Percentiles rank a stretch among this genome's conserved stretches.
These are phyloP conservation scores for Cercophora scortea DNA, from an alignment of 495 filamentous ascomycete genomes.

Conservation along the genomic window DNA sequence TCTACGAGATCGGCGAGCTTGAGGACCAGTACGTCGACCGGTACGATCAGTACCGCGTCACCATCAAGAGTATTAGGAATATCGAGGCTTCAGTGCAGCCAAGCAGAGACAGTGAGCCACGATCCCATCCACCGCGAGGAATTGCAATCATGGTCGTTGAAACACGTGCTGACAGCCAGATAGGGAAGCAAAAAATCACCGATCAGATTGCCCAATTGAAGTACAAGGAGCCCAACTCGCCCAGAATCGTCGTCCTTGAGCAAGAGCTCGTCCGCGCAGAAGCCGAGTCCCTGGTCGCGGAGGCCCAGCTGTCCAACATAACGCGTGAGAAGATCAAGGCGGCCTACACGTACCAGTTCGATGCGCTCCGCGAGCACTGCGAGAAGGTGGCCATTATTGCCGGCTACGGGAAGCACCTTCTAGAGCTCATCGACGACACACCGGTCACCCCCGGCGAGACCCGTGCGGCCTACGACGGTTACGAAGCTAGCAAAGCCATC, in stretches of 20 bases:
- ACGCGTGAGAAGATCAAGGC: slow-evolving; percentile 98
- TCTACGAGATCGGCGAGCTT: slow-evolving; percentile 97
- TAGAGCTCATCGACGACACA: slow-evolving; percentile 92
- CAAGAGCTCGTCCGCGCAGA: slow-evolving; percentile 98
- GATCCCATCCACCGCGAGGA: not conserved
- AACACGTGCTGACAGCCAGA: slow-evolving; percentile 3
- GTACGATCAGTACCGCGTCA: slow-evolving; percentile 98
- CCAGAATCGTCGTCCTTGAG: slow-evolving; percentile 94
- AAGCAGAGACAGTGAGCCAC: slow-evolving; percentile 79
- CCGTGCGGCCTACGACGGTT: slow-evolving; percentile 91
- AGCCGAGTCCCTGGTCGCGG: slow-evolving; percentile 94
- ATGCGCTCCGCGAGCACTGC: slow-evolving; percentile 93
- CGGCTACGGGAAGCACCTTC: slow-evolving; percentile 91
- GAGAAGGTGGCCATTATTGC: slow-evolving; percentile 98
- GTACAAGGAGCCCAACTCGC: slow-evolving; percentile 98
- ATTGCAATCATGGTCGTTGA: too few species aligned
- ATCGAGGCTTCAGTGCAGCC: slow-evolving; percentile 98
- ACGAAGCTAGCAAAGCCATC: slow-evolving; percentile 96
- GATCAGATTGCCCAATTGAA: slow-evolving; percentile 98
- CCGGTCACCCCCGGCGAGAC: slow-evolving; percentile 97
- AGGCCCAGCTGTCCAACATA: slow-evolving; percentile 97
- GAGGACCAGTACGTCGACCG: slow-evolving; percentile 97
- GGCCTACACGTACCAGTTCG: slow-evolving; percentile 97
- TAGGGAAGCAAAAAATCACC: slow-evolving; percentile 98
- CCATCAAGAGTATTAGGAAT: slow-evolving; percentile 98